Evolutionary conservation across 371 early-diverging fungal genomes (phyloP).

Genomic region (Mucor mucedo): DNA sequence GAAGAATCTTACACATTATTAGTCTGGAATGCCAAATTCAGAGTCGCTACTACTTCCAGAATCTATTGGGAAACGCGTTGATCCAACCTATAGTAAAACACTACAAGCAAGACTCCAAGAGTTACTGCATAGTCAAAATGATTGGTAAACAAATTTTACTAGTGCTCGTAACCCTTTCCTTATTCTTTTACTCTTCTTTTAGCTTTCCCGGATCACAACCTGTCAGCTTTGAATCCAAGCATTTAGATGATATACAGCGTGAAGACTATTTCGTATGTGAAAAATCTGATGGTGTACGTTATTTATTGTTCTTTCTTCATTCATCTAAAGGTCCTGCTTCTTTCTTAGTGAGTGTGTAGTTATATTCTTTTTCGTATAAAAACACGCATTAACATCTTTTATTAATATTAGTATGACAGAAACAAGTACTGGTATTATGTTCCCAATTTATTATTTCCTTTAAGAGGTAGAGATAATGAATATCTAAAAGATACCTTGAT

Average conservation of each 20-base stretch:
- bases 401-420: conserved; percentile 65
- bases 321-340: conserved; percentile 64
- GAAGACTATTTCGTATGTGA: conserved; percentile 92
- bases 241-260: conserved; percentile 68
- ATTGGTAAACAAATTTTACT: conserved; percentile 36
- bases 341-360: conserved; percentile 57
- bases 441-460: conserved; percentile 64
- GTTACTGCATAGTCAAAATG: conserved; percentile 40
- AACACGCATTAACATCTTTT: not conserved
- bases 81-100: conserved; percentile 51
- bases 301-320: conserved; percentile 66
- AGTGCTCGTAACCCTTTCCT: too few relatives aligned
- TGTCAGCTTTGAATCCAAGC: conserved; percentile 70
- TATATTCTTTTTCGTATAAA: too few relatives aligned
- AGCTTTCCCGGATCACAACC: conserved; percentile 94
- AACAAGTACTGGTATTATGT: conserved; percentile 70
- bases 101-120: conserved; percentile 49
- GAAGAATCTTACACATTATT: not conserved
- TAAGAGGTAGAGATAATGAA: conserved; percentile 57
- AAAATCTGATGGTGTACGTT: conserved; percentile 89
- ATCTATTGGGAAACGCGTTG: conserved; percentile 55
- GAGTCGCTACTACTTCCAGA: conserved; percentile 35
- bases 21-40: conserved; percentile 15
- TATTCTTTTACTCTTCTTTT: not conserved
- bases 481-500: conserved; percentile 75